Evolutionary conservation across 371 early-diverging fungal genomes (phyloP).

Genomic region (Syncephalastrum monosporum): DNA sequence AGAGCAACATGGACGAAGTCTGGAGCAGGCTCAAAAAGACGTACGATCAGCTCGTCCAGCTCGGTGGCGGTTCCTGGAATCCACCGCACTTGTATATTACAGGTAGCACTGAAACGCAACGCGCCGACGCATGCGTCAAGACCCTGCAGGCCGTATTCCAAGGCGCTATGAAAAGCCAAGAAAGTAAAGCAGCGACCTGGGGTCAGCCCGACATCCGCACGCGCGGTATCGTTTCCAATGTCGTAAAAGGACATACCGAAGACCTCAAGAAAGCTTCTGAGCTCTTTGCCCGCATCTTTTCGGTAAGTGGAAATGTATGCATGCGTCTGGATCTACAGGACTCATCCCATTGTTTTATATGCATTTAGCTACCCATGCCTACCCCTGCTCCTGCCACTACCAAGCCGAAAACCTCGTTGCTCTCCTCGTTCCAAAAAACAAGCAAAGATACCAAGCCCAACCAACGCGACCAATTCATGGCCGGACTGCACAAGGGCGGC

Average conservation of each 20-base stretch:
- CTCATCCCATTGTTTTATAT: not conserved
- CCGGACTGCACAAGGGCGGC: constrained; percentile 13
- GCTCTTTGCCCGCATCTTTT: constrained; percentile 8
- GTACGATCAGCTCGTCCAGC: constrained; percentile 10
- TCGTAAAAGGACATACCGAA: too few species aligned
- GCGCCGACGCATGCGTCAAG: constrained; percentile 9
- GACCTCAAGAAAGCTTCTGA: constrained; percentile 3
- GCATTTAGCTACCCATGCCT: not conserved
- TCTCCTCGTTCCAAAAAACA: constrained; percentile 10
- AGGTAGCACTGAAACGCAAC: not conserved
- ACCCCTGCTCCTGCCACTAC: not conserved
- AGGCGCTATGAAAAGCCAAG: constrained; percentile 2
- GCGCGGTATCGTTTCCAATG: too few species aligned
- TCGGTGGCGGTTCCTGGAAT: constrained; percentile 24
- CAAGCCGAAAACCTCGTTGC: constrained; percentile 3
- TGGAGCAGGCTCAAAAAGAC: constrained; percentile 6
- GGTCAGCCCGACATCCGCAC: too few species aligned
- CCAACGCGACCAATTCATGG: not conserved
- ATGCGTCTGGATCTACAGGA: too few species aligned
- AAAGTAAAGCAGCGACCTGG: constrained; percentile 10
- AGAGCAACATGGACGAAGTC: constrained; percentile 2
- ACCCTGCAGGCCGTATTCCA: constrained; percentile 10
- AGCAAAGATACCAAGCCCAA: not conserved
- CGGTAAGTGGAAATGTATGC: constrained; percentile 6
- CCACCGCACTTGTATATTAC: constrained; percentile 19